Base-by-base conservation (phyloP, 2,329 filamentous ascomycete species). In the Fusarium citri region DNA sequence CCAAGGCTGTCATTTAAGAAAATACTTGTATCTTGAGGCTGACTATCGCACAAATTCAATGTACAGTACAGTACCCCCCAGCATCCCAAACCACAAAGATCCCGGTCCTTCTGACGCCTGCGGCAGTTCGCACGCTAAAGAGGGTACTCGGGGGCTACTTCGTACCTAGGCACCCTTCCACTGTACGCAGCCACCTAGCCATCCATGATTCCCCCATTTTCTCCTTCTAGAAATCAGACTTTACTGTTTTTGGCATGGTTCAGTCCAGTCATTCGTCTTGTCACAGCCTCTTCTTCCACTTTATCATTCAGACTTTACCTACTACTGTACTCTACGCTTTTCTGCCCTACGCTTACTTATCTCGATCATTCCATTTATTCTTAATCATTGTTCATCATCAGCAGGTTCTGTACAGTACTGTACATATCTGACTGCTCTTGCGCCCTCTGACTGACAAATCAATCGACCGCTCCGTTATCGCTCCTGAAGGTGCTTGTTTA, bases 71-170 rank as follows among this genome's bases (percentile, higher is more conserved):
- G 28, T 30, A 54, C 50, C 46, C 54, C 53, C 43, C 62, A 41
- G 40, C 31, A 51, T 42, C 30, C 54, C 34, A 11, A 37, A 37
- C 20, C 22, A 14, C n/a, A 50, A 30, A 50, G 28, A 66, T 45
- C 63, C 63, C 18, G 60, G 61, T 55, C 61, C 66, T 54, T 71
- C 67, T 64, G 54, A 64, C 57, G 54, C 57, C 67, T 68, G 62
- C 67, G 67, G 68, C 67, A 70, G 67, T 70, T 70, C 51, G 48
- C 22, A 58, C 68, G 40, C 67, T 64, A 70, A 64, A 68, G 37
- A 68, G 50, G 47, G 34, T 70, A 70, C 58, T 55, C 49, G 18
- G 40, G 23, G 28, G 28, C 20, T 56, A 64, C 66, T 47, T 58
- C 47, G 34, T 61, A n/a, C n/a, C n/a, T n/a, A 54, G 47, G 47